These are phyloP conservation scores for Diplodia corticola DNA, from an alignment of 2,329 filamentous ascomycete genomes.

Conservation along the genomic window DNA sequence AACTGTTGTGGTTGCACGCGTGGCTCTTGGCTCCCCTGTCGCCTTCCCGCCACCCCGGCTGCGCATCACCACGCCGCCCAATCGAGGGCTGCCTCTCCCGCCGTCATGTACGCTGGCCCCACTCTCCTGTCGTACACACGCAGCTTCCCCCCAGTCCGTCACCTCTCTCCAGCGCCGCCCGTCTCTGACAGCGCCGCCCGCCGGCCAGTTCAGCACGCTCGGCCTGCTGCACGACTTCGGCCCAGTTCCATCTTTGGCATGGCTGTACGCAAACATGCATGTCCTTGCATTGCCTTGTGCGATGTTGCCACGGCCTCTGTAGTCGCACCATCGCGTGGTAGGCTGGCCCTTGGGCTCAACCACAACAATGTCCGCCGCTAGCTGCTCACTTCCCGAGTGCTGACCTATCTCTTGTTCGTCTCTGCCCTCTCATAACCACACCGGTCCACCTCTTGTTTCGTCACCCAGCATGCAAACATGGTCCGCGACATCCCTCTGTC, in stretches of 20 bases:
- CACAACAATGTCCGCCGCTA: neutral
- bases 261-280: neutral
- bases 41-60: neutral
- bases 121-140: neutral
- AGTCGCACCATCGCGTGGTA: constrained; percentile 15
- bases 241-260: neutral
- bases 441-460: neutral
- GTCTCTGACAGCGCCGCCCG: neutral
- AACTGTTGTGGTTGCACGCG: neutral
- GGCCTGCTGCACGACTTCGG: neutral
- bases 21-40: neutral
- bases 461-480: constrained; percentile 2
- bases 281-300: constrained; percentile 5
- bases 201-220: neutral
- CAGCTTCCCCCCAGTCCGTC: neutral
- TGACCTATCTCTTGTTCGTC: neutral
- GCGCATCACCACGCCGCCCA: neutral
- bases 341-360: neutral
- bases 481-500: constrained; percentile 34
- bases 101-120: neutral
- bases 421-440: neutral
- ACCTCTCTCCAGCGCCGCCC: neutral
- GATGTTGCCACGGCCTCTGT: neutral
- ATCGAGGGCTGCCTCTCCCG: neutral
- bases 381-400: neutral